Base-by-base conservation (phyloP, 129 eudicot species). In the Lactuca saligna region DNA sequence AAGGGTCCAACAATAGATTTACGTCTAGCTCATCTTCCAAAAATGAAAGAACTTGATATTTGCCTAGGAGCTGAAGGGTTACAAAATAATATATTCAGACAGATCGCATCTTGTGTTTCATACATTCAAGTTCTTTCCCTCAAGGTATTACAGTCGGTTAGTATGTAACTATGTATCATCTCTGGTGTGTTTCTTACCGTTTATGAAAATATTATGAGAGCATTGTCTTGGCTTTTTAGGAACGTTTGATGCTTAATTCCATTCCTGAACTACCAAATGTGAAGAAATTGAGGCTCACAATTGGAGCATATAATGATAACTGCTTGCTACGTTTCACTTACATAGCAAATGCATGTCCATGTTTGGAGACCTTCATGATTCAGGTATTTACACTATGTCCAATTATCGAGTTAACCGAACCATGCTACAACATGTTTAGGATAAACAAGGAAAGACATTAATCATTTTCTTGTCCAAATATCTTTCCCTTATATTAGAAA, bases 251-350 rank as follows among this genome's bases (percentile, higher is more conserved):
- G 75, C 46, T 63, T 17, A 16, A 6, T 15, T 8, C 74, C 7
- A 48, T 80, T 61, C 85, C 85, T 3, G 60, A 65, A 56, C 37
- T 82, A 33, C 75, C 84, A 3, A 79, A 76, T 10, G 66, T 85
- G 56, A 85, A 72, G 72, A 71, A 76, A 41, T 57, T 82, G 44
- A 73, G 39, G 59, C 57, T 85, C 4, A 53, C 73, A 66, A 35
- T 79, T 50, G 80, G 81, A 48, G 87, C 79, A 12, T 38, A 65
- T 56, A 54, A 42, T 54, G 90, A 76, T 65, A 73, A 72, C 34
- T 49, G 80, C 39, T 57, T 81, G n/a, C 82, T 75, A 25, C 57
- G 63, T 20, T 66, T 79, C 57, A 62, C 73, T 55, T 29, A 75
- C 55, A 38, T 79, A 3, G 49, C 66, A 10, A 39, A 69, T 58